Conservation (phyloP, 75 land plant species). For the Azolla pinnata region DNA sequence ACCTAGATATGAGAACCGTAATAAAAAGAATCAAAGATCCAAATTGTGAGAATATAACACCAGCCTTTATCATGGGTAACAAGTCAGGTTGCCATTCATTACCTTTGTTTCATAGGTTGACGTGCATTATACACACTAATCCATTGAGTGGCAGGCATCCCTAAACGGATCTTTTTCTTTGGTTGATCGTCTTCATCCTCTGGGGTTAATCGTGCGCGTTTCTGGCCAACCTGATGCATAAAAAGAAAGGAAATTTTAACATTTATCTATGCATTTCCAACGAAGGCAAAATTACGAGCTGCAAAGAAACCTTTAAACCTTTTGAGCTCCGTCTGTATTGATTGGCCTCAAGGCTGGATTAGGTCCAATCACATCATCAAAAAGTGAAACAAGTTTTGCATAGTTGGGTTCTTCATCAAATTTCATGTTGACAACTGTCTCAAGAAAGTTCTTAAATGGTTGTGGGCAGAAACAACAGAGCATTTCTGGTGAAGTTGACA, state of each 20-base stretch:
- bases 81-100: no score
- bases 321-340: constrained; percentile 91
- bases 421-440: constrained; percentile 89
- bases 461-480: constrained; percentile 84
- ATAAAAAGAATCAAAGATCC: no score
- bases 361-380: constrained; percentile 69
- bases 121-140: constrained; percentile 89
- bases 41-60: background rate
- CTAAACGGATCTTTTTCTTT: constrained; percentile 78
- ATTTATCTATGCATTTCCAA: background rate
- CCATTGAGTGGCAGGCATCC: constrained; percentile 98
- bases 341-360: constrained; percentile 86
- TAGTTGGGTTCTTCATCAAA: constrained; percentile 97
- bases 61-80: constrained; percentile 3
- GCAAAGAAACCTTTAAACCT: constrained; percentile 41
- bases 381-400: constrained; percentile 69
- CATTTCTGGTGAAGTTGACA: constrained; percentile 93
- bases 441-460: constrained; percentile 80
- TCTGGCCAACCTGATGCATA: constrained; percentile 76
- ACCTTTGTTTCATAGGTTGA: constrained; percentile 93
- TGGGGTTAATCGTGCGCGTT: constrained; percentile 65
- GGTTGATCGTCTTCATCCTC: constrained; percentile 86
- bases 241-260: background rate
- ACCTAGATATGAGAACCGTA: no score
- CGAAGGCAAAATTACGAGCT: background rate